phyloP scores from a whole-genome alignment of 1,284 basidiomycete species.

The Heliocybe sulcata region DNA sequence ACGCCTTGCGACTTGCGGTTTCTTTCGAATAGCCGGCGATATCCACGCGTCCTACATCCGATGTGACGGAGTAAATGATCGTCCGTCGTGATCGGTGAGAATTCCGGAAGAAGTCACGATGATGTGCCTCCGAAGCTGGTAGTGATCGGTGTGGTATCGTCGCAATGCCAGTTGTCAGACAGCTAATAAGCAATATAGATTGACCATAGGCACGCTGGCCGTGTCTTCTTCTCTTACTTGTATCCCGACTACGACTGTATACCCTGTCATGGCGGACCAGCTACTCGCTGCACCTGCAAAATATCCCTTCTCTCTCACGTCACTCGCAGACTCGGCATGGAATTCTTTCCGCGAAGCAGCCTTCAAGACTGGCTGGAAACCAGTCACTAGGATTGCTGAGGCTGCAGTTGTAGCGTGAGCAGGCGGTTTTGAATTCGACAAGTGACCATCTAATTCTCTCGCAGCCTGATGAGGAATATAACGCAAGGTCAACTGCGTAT shows the following conservation, averaged over 20 bases:
- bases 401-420: constrained; percentile 38
- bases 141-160: neutral
- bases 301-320: constrained; percentile 33
- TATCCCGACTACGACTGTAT: neutral
- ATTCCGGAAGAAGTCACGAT: neutral
- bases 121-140: neutral
- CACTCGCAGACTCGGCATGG: constrained; percentile 33
- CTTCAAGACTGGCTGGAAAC: constrained; percentile 31
- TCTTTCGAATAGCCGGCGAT: too few species aligned
- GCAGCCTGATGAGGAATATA: constrained; percentile 42
- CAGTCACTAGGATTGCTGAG: constrained; percentile 34
- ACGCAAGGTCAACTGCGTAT: constrained; percentile 39
- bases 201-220: neutral
- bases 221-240: neutral
- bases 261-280: constrained; percentile 28
- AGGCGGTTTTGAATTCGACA: constrained; percentile 5
- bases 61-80: too few species aligned
- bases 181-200: too few species aligned
- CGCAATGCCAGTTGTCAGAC: neutral
- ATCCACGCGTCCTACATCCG: too few species aligned
- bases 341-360: constrained; percentile 25
- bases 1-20: too few species aligned
- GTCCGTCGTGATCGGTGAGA: too few species aligned
- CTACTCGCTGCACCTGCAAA: constrained; percentile 32
- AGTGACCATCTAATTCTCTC: constrained; percentile 2